Percentiles rank a stretch among this genome's conserved stretches.
phyloP scores from a whole-genome alignment of 2,329 filamentous ascomycete genomes.

The Trichocomaceae sp. region DNA sequence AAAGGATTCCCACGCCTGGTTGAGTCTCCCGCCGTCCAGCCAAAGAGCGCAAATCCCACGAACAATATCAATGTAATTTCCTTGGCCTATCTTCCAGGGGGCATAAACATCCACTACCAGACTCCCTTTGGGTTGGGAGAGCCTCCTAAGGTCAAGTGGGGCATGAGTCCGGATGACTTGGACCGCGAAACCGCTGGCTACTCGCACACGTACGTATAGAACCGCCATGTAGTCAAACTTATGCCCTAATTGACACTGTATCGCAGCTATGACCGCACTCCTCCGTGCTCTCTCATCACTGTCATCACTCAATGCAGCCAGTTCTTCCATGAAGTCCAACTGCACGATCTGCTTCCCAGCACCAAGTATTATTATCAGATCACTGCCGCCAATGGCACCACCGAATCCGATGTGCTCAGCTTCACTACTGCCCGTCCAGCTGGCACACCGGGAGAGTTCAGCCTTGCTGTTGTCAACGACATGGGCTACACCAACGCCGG shows the following conservation, averaged over 20 bases:
- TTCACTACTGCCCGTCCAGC: slow-evolving; percentile 44
- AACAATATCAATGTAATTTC: slow-evolving; percentile 51
- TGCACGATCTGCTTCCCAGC: slow-evolving; percentile 35
- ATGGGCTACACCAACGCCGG: slow-evolving; percentile 51
- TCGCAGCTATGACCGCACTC: slow-evolving; percentile 38
- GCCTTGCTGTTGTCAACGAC: slow-evolving; percentile 45
- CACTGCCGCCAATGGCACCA: slow-evolving; percentile 45
- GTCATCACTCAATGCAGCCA: slow-evolving; percentile 45
- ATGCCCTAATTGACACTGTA: neutral
- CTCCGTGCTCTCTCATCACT: slow-evolving; percentile 42
- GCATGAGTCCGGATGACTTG: slow-evolving; percentile 29
- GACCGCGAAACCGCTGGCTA: slow-evolving; percentile 32
- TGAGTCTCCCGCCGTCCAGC: slow-evolving; percentile 46
- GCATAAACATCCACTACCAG: slow-evolving; percentile 50
- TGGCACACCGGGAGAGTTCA: slow-evolving; percentile 39
- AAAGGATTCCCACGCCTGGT: slow-evolving; percentile 47
- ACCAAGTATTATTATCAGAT: slow-evolving; percentile 50
- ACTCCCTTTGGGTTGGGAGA: slow-evolving; percentile 48
- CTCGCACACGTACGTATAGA: slow-evolving; percentile 33
- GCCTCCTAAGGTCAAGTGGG: slow-evolving; percentile 42
- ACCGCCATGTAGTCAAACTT: slow-evolving; percentile 10
- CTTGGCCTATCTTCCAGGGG: slow-evolving; percentile 43
- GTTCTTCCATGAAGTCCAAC: slow-evolving; percentile 47
- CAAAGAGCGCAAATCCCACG: slow-evolving; percentile 36
- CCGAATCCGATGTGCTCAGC: slow-evolving; percentile 39